These are phyloP conservation scores for Termitomyces sp. DNA, from an alignment of 768 basidiomycete genomes.

Conservation along the genomic window DNA sequence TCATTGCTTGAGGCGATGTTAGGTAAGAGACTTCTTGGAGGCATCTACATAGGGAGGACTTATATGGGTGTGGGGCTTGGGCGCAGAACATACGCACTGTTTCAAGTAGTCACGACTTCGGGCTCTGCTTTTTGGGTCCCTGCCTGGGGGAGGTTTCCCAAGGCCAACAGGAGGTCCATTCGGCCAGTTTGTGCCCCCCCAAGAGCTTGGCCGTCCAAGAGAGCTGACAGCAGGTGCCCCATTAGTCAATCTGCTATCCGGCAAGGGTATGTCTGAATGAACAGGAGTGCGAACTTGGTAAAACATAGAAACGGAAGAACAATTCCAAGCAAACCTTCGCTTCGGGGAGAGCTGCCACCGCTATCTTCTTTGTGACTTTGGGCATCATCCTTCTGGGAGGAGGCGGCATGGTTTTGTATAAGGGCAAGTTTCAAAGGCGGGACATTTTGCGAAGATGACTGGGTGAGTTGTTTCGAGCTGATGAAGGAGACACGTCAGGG, in stretches of 20 bases:
- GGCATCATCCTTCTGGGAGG: slow-evolving; percentile 66
- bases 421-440: slow-evolving; percentile 62
- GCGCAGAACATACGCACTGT: slow-evolving; percentile 52
- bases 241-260: slow-evolving; percentile 62
- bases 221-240: slow-evolving; percentile 43
- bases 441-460: slow-evolving; percentile 49
- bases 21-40: slow-evolving; percentile 97
- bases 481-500: slow-evolving; percentile 29
- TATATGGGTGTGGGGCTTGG: slow-evolving; percentile 8
- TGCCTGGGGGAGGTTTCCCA: slow-evolving; percentile 71
- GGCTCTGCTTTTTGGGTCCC: slow-evolving; percentile 94
- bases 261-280: slow-evolving; percentile 62
- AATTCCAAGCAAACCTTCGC: slow-evolving; percentile 53
- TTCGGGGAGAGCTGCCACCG: slow-evolving; percentile 77
- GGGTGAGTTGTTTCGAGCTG: slow-evolving; percentile 78
- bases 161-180: slow-evolving; percentile 41
- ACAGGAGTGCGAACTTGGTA: slow-evolving; percentile 8
- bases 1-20: slow-evolving; percentile 95
- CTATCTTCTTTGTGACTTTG: slow-evolving; percentile 76
- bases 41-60: slow-evolving; percentile 48
- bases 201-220: slow-evolving; percentile 48
- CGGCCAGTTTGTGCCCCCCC: slow-evolving; percentile 45
- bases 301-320: slow-evolving; percentile 2
- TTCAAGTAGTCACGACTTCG: slow-evolving; percentile 95
- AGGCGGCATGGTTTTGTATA: slow-evolving; percentile 47